Evolutionary conservation across 148 eudicot species (phyloP).

Genomic region (Nyssa sinensis): DNA sequence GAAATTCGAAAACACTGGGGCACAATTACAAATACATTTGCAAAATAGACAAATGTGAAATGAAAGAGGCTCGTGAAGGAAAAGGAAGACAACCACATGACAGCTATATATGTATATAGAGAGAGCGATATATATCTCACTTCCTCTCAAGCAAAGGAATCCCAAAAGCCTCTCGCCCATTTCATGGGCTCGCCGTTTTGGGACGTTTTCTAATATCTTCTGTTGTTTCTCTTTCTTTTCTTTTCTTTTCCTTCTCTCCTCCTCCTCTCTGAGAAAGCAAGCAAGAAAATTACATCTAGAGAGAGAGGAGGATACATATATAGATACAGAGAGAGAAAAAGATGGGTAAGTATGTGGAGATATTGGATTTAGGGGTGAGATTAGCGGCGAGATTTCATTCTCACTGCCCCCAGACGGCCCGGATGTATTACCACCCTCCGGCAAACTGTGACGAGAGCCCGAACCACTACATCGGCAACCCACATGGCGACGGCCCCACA

Average conservation of each 20-base stretch:
- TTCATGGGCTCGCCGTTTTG: constrained; percentile 16
- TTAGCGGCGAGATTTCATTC: constrained; percentile 46
- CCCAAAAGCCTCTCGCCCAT: background rate
- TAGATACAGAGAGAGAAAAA: background rate
- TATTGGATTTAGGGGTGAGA: constrained; percentile 37
- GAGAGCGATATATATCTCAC: too few species aligned
- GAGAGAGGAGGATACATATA: background rate
- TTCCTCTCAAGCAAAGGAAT: background rate
- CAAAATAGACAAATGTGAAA: background rate
- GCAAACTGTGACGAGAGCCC: background rate
- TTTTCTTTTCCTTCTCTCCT: background rate
- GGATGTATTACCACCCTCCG: constrained; percentile 49
- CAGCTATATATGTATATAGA: too few species aligned
- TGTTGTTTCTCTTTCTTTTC: background rate
- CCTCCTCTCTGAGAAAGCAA: too few species aligned
- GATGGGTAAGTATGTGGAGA: constrained; percentile 33
- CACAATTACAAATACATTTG: too few species aligned
- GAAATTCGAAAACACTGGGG: too few species aligned
- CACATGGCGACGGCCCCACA: background rate
- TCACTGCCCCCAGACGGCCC: constrained; percentile 49
- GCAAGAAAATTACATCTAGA: constrained; percentile 4
- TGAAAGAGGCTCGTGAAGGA: constrained; percentile 8
- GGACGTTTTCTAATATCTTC: constrained; percentile 14
- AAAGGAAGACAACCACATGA: too few species aligned
- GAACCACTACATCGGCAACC: background rate